Evolutionary conservation across 257 asterid species (phyloP).

Genomic region (Eustoma russellianum): DNA sequence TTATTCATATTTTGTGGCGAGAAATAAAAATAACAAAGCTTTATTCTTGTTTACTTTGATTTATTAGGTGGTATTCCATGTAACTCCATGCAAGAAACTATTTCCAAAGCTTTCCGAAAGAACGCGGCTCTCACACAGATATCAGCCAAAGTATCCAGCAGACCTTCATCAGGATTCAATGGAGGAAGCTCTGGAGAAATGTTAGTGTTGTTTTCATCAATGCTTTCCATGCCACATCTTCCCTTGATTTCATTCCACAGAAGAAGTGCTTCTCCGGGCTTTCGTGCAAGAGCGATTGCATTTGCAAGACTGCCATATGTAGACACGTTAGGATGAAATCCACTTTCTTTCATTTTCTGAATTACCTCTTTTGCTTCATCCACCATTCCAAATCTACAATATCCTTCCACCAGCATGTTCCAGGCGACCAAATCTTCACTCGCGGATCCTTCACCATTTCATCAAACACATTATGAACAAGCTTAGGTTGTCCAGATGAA

Average conservation of each 20-base stretch:
- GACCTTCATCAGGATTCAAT: conserved; percentile 79
- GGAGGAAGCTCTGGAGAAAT: conserved; percentile 33
- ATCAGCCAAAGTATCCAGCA: conserved; percentile 79
- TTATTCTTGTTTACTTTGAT: conserved; percentile 83
- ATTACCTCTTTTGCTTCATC: conserved; percentile 65
- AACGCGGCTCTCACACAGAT: conserved; percentile 94
- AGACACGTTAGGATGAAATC: conserved; percentile 58
- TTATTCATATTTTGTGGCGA: too few species aligned
- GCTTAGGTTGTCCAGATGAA: conserved; percentile 70
- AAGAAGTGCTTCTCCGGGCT: conserved; percentile 92
- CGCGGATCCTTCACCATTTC: conserved; percentile 90
- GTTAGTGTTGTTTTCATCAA: conserved; percentile 18
- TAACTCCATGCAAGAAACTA: conserved; percentile 90
- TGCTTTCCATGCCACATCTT: conserved; percentile 44
- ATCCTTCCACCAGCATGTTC: conserved; percentile 93
- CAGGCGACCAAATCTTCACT: conserved; percentile 82
- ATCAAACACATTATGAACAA: conserved; percentile 72
- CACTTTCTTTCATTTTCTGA: conserved; percentile 62
- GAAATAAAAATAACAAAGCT: too few species aligned
- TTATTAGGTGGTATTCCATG: conserved; percentile 78
- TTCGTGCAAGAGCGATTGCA: conserved; percentile 76
- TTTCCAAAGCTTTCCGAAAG: conserved; percentile 84
- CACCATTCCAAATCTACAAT: conserved; percentile 58
- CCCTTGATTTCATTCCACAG: conserved; percentile 89
- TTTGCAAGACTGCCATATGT: conserved; percentile 91